Percentiles rank a stretch among this genome's conserved stretches.
Evolutionary conservation across 495 filamentous ascomycete species (phyloP).

Genomic region (Penicillium goetzii): DNA sequence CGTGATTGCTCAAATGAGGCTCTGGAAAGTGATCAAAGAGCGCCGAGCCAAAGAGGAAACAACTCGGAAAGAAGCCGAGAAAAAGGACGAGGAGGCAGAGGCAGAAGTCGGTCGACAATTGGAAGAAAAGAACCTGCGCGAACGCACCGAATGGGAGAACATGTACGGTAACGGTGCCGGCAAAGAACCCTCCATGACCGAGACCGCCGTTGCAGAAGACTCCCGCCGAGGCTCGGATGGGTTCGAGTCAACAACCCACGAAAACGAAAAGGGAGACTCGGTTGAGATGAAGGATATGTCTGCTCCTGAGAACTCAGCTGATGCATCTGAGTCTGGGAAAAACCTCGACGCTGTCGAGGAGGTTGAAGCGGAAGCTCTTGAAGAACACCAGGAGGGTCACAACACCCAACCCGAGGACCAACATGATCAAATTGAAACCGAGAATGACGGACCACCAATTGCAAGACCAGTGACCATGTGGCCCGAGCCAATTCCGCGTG

Average conservation of each 20-base stretch:
- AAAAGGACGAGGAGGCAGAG: conserved; percentile 69
- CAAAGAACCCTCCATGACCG: conserved; percentile 27
- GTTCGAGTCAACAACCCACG: conserved; percentile 22
- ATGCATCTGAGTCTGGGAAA: conserved; percentile 31
- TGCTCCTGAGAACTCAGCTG: conserved; percentile 25
- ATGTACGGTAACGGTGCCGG: conserved; percentile 59
- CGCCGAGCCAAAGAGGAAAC: conserved; percentile 64
- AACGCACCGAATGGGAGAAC: conserved; percentile 79
- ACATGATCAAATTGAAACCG: background rate
- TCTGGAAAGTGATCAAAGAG: conserved; percentile 87
- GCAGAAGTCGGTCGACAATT: conserved; percentile 67
- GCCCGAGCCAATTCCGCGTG: conserved; percentile 9
- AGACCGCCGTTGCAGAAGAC: conserved; percentile 38
- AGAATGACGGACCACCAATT: background rate
- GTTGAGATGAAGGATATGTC: conserved; percentile 44
- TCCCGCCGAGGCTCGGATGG: conserved; percentile 34
- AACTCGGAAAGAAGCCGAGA: conserved; percentile 57
- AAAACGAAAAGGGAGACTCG: conserved; percentile 38
- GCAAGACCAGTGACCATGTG: conserved; percentile 2
- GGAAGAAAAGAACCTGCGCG: conserved; percentile 67
- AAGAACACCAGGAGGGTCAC: conserved; percentile 18
- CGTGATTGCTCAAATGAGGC: conserved; percentile 78
- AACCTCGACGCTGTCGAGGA: conserved; percentile 34
- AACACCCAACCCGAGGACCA: background rate
- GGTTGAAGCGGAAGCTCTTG: conserved; percentile 14